Percentiles rank a stretch among this genome's conserved stretches.
phyloP scores from a whole-genome alignment of 2,329 filamentous ascomycete genomes.

The Coniochaeta sp. region DNA sequence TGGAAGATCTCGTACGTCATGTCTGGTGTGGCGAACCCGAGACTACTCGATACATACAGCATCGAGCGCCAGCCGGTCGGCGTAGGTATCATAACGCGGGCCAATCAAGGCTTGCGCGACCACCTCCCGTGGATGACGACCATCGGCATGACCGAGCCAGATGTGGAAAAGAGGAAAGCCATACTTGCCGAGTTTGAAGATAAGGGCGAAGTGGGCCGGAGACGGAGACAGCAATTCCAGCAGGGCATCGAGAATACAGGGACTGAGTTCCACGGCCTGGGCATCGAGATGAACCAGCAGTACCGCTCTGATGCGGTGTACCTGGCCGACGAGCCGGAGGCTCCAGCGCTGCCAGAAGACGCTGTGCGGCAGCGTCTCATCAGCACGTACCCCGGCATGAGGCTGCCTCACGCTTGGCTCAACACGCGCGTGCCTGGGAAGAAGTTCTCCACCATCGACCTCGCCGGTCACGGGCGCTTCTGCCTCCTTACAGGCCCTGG shows the following conservation, averaged over 20 bases:
- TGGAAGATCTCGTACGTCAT: constrained; percentile 46
- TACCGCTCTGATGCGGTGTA: constrained; percentile 40
- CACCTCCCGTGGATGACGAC: constrained; percentile 38
- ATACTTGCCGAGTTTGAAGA: constrained; percentile 33
- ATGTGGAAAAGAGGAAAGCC: constrained; percentile 27
- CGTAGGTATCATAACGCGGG: constrained; percentile 38
- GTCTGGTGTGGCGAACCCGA: constrained; percentile 25
- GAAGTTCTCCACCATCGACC: constrained; percentile 48
- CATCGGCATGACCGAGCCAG: constrained; percentile 32
- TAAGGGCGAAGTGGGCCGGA: constrained; percentile 25
- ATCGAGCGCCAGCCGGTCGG: constrained; percentile 43
- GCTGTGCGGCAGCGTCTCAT: constrained; percentile 32
- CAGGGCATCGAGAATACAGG: constrained; percentile 31
- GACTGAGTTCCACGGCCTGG: constrained; percentile 47
- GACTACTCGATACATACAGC: constrained; percentile 34
- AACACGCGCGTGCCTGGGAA: constrained; percentile 36
- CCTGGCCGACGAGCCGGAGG: constrained; percentile 28
- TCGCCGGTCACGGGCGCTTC: constrained; percentile 49
- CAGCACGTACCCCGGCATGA: constrained; percentile 49
- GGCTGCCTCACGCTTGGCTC: constrained; percentile 58
- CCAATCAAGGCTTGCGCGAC: constrained; percentile 49
- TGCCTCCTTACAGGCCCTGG: constrained; percentile 46
- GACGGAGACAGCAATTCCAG: constrained; percentile 29
- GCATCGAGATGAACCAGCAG: constrained; percentile 51
- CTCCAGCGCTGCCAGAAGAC: constrained; percentile 23